Conservation (phyloP, 768 basidiomycete species). For the Termitomyces sp. region DNA sequence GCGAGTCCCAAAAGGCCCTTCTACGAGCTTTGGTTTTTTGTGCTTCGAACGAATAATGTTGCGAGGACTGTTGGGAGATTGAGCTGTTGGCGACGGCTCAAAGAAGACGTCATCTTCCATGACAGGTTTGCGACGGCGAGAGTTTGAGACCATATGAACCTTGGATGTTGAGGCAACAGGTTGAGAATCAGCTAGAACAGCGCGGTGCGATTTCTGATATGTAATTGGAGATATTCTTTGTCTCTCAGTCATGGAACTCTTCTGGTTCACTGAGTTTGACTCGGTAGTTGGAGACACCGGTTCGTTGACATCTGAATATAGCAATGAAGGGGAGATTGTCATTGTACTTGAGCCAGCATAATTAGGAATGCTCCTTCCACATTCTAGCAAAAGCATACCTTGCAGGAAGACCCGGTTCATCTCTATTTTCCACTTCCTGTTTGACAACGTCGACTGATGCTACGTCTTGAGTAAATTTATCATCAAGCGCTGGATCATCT, state of each 20-base stretch:
- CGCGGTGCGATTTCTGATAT: background rate
- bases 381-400: background rate
- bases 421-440: background rate
- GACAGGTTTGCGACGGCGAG: conserved; percentile 1
- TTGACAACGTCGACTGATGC: background rate
- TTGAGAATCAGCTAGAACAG: background rate
- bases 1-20: conserved; percentile 25
- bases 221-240: background rate
- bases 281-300: background rate
- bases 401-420: background rate
- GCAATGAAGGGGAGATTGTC: background rate
- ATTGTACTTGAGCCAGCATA: background rate
- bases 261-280: background rate
- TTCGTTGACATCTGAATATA: background rate
- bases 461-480: background rate
- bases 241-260: background rate
- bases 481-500: background rate
- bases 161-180: conserved; percentile 13
- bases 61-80: background rate
- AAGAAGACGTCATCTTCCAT: conserved; percentile 13
- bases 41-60: background rate
- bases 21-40: conserved; percentile 14
- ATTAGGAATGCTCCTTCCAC: background rate
- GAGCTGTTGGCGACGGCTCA: background rate
- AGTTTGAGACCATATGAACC: background rate